phyloP scores from a whole-genome alignment of 139 green algal species.

The Trebouxia sp. region DNA sequence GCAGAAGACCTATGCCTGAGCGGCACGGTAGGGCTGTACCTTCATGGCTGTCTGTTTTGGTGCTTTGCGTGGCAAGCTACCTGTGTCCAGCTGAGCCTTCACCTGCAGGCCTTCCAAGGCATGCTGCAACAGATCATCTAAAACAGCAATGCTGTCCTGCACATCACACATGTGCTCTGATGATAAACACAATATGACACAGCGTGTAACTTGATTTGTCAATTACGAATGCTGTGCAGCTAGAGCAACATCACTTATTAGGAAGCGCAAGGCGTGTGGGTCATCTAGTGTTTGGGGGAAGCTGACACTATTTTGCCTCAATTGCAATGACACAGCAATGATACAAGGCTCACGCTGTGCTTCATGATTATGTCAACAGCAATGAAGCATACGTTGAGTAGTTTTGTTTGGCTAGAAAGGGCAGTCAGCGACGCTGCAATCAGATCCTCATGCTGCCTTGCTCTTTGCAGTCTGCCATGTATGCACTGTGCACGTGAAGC shows the following conservation, averaged over 20 bases:
- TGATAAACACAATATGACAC: not conserved
- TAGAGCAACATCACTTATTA: not conserved
- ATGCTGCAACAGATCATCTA: conserved; percentile 27
- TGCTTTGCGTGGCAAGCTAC: not conserved
- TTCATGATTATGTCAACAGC: no score
- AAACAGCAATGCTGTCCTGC: conserved; percentile 17
- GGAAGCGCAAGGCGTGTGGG: not conserved
- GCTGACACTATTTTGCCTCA: no score
- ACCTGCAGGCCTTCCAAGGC: conserved; percentile 11
- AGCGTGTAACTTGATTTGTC: not conserved
- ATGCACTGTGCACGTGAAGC: not conserved
- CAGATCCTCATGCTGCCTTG: no score
- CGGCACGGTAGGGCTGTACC: no score
- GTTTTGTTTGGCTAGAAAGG: no score
- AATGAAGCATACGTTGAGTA: no score
- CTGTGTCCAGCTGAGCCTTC: conserved; percentile 27
- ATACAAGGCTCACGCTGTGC: no score
- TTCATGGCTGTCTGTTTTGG: conserved; percentile 5
- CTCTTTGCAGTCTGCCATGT: no score
- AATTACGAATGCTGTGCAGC: not conserved
- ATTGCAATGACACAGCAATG: no score
- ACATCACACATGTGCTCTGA: not conserved
- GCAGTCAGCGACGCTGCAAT: no score
- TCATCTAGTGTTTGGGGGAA: not conserved
- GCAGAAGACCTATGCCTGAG: no score